Conservation (phyloP, 2,329 filamentous ascomycete genomes). For the Pseudocercospora macadamiae region DNA sequence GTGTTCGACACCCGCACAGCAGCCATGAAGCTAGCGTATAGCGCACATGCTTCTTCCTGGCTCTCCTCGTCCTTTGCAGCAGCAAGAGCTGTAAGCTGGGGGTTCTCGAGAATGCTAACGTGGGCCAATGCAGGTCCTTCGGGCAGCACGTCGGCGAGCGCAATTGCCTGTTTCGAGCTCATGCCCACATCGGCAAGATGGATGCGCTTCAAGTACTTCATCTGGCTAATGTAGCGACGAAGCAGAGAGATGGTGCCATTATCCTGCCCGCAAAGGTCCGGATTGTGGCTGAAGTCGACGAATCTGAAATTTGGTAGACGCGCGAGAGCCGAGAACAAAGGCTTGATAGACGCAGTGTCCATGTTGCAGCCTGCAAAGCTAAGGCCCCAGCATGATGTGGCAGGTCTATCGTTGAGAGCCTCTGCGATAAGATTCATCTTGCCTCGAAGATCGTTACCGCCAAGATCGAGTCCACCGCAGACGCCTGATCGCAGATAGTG, state of each 20-base stretch:
- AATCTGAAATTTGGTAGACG: slow-evolving; percentile 77
- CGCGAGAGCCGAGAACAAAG: slow-evolving; percentile 73
- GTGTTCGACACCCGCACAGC: slow-evolving; percentile 81
- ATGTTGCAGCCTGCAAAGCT: slow-evolving; percentile 86
- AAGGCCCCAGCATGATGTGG: slow-evolving; percentile 72
- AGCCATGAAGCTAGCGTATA: slow-evolving; percentile 89
- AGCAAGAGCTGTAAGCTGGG: slow-evolving; percentile 69
- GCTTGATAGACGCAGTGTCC: slow-evolving; percentile 70
- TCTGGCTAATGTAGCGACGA: slow-evolving; percentile 80
- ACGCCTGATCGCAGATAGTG: slow-evolving; percentile 74
- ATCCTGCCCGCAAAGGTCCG: slow-evolving; percentile 64
- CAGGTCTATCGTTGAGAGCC: slow-evolving; percentile 47
- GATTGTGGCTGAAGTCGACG: slow-evolving; percentile 90
- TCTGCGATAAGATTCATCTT: slow-evolving; percentile 53
- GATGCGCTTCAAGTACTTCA: slow-evolving; percentile 77
- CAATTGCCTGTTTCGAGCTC: slow-evolving; percentile 84
- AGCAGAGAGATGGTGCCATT: slow-evolving; percentile 56
- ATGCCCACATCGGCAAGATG: slow-evolving; percentile 85
- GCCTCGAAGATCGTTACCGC: slow-evolving; percentile 72
- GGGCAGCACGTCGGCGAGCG: slow-evolving; percentile 84
- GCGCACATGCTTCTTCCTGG: slow-evolving; percentile 90
- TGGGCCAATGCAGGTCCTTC: slow-evolving; percentile 82
- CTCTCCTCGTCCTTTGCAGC: slow-evolving; percentile 74
- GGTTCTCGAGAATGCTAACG: slow-evolving; percentile 83
- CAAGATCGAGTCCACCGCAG: slow-evolving; percentile 87